A percentile compares a stretch with the other conserved stretches of the same genome.
These are phyloP conservation scores for Kitagawia praeruptora DNA, from an alignment of 129 eudicot species.

Conservation along the genomic window DNA sequence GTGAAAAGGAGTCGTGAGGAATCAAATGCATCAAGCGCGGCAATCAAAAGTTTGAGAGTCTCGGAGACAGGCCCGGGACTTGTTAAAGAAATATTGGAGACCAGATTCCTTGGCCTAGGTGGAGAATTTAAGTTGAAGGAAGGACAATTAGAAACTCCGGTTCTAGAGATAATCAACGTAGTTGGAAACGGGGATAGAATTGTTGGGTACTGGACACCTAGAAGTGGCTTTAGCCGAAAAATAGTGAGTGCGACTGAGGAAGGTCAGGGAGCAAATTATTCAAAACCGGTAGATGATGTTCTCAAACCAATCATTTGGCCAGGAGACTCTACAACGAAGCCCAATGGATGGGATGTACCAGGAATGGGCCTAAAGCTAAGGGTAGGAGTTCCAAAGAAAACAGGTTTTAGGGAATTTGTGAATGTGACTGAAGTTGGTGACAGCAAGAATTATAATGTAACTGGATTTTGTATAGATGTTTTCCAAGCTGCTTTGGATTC, in stretches of 20 bases:
- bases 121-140: slow-evolving; percentile 20
- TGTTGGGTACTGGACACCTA: slow-evolving; percentile 41
- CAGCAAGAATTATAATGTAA: not conserved
- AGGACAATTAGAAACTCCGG: slow-evolving; percentile 26
- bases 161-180: slow-evolving; percentile 37
- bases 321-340: slow-evolving; percentile 20
- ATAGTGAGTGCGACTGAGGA: slow-evolving; percentile 1
- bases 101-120: slow-evolving; percentile 6
- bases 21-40: not conserved
- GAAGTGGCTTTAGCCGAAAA: slow-evolving; percentile 23
- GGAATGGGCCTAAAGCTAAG: slow-evolving; percentile 25
- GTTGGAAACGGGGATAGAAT: slow-evolving; percentile 26
- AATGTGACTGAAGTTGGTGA: not conserved
- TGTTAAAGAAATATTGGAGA: slow-evolving; percentile 8
- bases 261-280: slow-evolving; percentile 28
- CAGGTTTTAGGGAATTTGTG: slow-evolving; percentile 40
- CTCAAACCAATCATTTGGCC: slow-evolving; percentile 23
- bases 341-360: slow-evolving; percentile 55
- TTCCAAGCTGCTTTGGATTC: slow-evolving; percentile 38
- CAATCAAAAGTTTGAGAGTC: slow-evolving; percentile 16
- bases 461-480: slow-evolving; percentile 42
- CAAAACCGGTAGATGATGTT: not conserved
- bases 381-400: slow-evolving; percentile 38
- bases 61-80: slow-evolving; percentile 2
- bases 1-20: not conserved